phyloP scores from a whole-genome alignment of 2,329 filamentous ascomycete genomes.

The Nemania sp. region DNA sequence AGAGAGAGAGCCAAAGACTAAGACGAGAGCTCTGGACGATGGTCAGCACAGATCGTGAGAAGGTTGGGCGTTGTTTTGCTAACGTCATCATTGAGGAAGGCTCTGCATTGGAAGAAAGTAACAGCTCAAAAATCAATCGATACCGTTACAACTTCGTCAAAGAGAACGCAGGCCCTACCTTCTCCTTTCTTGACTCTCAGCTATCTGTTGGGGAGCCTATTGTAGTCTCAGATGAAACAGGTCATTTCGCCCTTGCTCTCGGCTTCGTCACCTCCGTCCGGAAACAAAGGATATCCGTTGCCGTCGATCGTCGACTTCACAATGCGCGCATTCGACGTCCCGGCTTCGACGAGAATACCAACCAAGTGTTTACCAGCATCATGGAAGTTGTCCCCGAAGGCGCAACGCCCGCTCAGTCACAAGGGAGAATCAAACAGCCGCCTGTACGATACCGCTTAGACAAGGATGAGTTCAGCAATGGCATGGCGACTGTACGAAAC shows the following conservation, averaged over 20 bases:
- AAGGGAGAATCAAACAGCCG: constrained; percentile 56
- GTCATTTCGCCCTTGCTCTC: constrained; percentile 92
- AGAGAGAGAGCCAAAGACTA: constrained; percentile 85
- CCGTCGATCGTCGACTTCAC: constrained; percentile 87
- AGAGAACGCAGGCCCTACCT: constrained; percentile 60
- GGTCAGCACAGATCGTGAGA: constrained; percentile 85
- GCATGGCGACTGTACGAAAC: constrained; percentile 92
- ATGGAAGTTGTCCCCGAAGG: constrained; percentile 77
- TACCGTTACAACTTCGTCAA: constrained; percentile 87
- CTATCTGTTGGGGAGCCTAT: constrained; percentile 86
- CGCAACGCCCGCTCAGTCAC: constrained; percentile 54
- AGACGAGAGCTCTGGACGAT: constrained; percentile 95
- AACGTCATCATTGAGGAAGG: constrained; percentile 83
- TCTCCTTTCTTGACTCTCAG: constrained; percentile 91
- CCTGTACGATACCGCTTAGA: constrained; percentile 81
- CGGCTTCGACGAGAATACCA: constrained; percentile 75
- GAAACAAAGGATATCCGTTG: constrained; percentile 78
- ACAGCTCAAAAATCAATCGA: constrained; percentile 84
- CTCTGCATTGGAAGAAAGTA: constrained; percentile 70
- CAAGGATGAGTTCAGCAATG: constrained; percentile 98
- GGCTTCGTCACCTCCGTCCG: constrained; percentile 83
- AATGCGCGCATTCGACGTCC: constrained; percentile 77
- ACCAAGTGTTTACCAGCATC: constrained; percentile 88
- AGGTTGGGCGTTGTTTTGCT: constrained; percentile 85
- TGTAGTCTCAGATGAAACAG: constrained; percentile 93